Evolutionary conservation across 2,329 filamentous ascomycete species (phyloP), one percentile per base, ranked within the genome.

Genomic region (Cyphellophora europaea): DNA sequence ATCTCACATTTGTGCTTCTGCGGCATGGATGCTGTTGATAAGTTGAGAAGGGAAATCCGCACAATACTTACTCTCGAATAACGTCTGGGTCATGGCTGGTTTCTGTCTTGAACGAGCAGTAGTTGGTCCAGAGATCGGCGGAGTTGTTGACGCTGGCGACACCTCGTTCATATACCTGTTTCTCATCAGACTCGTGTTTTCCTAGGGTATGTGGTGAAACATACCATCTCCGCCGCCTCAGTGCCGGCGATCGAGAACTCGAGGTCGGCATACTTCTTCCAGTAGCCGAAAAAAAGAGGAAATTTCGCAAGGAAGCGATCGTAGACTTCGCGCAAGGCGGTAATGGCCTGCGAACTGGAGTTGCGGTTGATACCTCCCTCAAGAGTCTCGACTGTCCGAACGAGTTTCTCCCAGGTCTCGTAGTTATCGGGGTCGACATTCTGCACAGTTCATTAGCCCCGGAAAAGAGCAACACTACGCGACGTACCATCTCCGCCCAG

Each of bases 241-340:
- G 91, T 93, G 12, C 91, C 91, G 4, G 87, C 87, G 47, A 98
- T 94, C 33, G 87, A 87, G 64, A 98, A 98, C 55, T 98, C 91
- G 45, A 93, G 72, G 53, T 96, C 89, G 53, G 91, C 91, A 71
- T 96, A 98, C 59, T 95, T 96, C 68, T 96, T 96, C 91, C 91
- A 98, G 66, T 96, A 98, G 34, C 89, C 91, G 53, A 96, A 98
- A 25, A 96, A 76, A 8, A 96, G 72, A 3, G 91, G 91, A 47
- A 95, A 98, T 55, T 94, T 95, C 42, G 84, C 76, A 14, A 98
- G 79, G 55, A 98, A 93, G 31, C 82, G 77, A 58, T 98, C 88
- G 66, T 93, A 96, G 43, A 84, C 77, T 58, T 84, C 78, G 60
- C 91, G 82, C 37, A 87, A 81, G 8, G 86, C 80, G 13, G 86